These are phyloP conservation scores for Xylariales sp. DNA, from an alignment of 2,329 filamentous ascomycete species.

Conservation along the genomic window DNA sequence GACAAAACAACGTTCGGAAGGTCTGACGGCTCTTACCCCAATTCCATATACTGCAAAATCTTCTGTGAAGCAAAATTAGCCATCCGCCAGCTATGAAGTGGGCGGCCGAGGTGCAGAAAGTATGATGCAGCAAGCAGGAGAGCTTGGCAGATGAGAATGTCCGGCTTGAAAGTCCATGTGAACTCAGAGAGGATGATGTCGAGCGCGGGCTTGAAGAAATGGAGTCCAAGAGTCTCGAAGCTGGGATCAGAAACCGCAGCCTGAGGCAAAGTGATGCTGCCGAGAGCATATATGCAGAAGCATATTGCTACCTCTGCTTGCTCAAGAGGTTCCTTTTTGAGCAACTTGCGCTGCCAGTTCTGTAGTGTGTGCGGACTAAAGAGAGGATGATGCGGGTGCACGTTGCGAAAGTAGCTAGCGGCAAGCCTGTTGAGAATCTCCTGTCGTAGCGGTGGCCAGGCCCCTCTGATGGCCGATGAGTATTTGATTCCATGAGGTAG, in stretches of 20 bases:
- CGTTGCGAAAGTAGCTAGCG: constrained; percentile 27
- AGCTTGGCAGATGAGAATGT: constrained; percentile 25
- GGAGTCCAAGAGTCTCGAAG: constrained; percentile 23
- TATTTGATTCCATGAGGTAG: constrained; percentile 24
- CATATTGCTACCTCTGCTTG: constrained; percentile 28
- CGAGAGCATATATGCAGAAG: constrained; percentile 31
- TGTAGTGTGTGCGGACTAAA: constrained; percentile 24
- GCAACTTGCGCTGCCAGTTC: constrained; percentile 20
- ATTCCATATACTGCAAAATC: constrained; percentile 24
- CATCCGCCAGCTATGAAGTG: constrained; percentile 31
- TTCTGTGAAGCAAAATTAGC: constrained; percentile 24
- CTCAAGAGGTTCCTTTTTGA: constrained; percentile 18
- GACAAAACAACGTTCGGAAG: too few species aligned
- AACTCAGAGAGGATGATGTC: constrained; percentile 27
- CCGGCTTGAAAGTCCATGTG: constrained; percentile 27
- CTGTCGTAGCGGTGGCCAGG: constrained; percentile 23
- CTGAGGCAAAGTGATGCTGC: constrained; percentile 17
- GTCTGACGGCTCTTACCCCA: constrained; percentile 15
- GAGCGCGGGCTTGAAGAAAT: constrained; percentile 29
- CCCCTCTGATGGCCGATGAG: constrained; percentile 16
- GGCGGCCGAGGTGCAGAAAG: constrained; percentile 29
- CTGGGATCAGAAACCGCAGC: constrained; percentile 11
- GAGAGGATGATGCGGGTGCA: constrained; percentile 30
- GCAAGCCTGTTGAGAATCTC: constrained; percentile 19
- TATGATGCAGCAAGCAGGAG: constrained; percentile 31